A percentile compares a stretch with the other conserved stretches of the same genome.
phyloP scores from a whole-genome alignment of 2,329 filamentous ascomycete genomes.

The Diaporthe capsici region DNA sequence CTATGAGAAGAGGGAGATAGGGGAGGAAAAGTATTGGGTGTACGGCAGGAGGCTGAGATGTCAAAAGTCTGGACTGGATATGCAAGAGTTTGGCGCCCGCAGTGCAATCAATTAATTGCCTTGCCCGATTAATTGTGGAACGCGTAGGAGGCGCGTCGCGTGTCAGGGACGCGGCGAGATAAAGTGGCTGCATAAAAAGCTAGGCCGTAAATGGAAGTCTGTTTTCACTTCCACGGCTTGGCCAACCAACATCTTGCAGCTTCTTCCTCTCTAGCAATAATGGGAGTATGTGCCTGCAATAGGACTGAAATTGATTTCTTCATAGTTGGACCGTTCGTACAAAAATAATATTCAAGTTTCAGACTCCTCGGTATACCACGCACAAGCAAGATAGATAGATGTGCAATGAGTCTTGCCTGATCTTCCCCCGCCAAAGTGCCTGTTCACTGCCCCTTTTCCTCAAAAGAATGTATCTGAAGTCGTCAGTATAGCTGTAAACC shows the following conservation, averaged over 20 bases:
- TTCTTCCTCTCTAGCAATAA: neutral
- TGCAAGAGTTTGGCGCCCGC: slow-evolving; percentile 33
- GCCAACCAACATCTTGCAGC: neutral
- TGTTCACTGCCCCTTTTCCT: slow-evolving; percentile 17
- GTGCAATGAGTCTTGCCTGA: neutral
- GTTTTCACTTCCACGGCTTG: slow-evolving; percentile 17
- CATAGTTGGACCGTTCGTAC: neutral
- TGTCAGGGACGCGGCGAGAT: slow-evolving; percentile 30
- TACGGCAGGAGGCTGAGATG: slow-evolving; percentile 27
- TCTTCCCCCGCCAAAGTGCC: neutral
- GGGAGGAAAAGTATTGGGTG: neutral
- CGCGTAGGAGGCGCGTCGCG: slow-evolving; percentile 35
- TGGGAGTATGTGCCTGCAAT: neutral
- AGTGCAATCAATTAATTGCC: slow-evolving; percentile 22
- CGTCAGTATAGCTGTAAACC: neutral
- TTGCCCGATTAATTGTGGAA: slow-evolving; percentile 34
- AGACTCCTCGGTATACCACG: neutral
- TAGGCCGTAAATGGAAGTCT: slow-evolving; percentile 35
- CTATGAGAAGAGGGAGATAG: neutral
- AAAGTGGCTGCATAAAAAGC: slow-evolving; percentile 40
- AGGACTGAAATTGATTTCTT: neutral
- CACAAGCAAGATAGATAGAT: neutral
- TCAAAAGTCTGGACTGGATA: slow-evolving; percentile 4
- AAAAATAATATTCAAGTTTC: neutral
- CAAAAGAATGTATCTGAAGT: slow-evolving; percentile 40